These are phyloP conservation scores for Ephemerocybe angulata DNA, from an alignment of 768 basidiomycete species.

Conservation along the genomic window DNA sequence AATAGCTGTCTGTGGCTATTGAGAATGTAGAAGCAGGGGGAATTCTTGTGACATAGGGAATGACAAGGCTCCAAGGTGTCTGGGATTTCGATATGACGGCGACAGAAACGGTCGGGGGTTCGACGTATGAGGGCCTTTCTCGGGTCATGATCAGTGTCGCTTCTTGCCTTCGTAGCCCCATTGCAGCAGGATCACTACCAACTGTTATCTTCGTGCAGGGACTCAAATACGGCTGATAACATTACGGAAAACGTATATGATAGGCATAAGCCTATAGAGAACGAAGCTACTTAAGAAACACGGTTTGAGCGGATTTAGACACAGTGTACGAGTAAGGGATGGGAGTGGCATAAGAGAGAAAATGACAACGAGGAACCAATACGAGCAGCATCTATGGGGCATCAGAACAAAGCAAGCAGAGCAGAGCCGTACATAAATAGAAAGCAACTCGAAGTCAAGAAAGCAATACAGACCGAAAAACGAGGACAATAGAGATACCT, in stretches of 20 bases:
- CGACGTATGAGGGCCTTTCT: background rate
- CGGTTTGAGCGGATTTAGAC: no score
- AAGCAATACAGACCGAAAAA: no score
- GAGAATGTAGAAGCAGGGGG: background rate
- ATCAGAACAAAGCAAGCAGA: background rate
- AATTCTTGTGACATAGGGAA: background rate
- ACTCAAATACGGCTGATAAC: no score
- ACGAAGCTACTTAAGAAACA: no score
- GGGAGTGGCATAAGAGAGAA: background rate
- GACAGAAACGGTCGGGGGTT: constrained; percentile 1
- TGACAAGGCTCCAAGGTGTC: background rate
- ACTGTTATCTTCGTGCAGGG: no score
- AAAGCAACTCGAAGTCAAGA: background rate
- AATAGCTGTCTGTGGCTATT: background rate
- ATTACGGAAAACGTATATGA: no score
- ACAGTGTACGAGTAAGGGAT: background rate
- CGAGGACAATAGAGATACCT: no score
- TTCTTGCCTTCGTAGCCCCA: no score
- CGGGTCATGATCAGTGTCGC: no score
- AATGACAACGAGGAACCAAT: background rate
- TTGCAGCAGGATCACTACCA: no score
- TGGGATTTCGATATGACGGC: background rate
- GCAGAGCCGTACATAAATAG: background rate
- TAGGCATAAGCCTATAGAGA: no score
- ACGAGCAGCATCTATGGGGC: background rate